phyloP scores from a whole-genome alignment of 2,329 filamentous ascomycete species.

The Sporothrix globosa region DNA sequence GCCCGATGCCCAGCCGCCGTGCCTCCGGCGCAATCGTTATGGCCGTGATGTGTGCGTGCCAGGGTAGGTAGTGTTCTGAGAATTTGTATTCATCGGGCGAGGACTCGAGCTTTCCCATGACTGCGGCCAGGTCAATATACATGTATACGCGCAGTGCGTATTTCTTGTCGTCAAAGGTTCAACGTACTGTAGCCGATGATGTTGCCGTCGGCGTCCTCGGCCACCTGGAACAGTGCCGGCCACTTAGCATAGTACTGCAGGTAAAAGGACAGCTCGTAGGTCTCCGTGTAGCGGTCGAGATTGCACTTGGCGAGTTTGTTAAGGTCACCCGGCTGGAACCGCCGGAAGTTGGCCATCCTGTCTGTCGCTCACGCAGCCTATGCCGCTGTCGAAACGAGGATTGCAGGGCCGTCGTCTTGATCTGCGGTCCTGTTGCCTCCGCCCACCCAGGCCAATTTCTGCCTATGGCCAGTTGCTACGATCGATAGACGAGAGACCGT shows the following conservation, averaged over 20 bases:
- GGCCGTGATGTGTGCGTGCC: conserved; percentile 97
- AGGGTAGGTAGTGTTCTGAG: conserved; percentile 93
- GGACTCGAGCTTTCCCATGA: conserved; percentile 96
- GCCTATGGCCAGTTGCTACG: neutral
- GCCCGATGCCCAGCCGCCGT: conserved; percentile 83
- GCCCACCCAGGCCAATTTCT: neutral
- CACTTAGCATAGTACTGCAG: conserved; percentile 94
- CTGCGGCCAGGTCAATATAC: conserved; percentile 52
- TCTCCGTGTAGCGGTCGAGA: conserved; percentile 95
- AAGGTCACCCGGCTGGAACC: conserved; percentile 82
- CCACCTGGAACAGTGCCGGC: conserved; percentile 91
- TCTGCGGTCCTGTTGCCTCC: neutral
- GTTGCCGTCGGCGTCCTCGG: conserved; percentile 81
- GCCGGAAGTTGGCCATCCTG: conserved; percentile 78
- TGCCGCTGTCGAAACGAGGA: neutral
- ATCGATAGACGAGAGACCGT: neutral
- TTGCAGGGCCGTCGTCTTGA: neutral
- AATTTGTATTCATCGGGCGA: conserved; percentile 74
- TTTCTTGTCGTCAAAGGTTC: too few species aligned
- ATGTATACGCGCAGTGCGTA: too few species aligned
- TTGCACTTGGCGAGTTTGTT: conserved; percentile 93
- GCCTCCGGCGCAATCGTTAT: conserved; percentile 88
- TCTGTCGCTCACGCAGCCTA: neutral
- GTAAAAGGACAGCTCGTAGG: conserved; percentile 94
- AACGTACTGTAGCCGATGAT: conserved; percentile 89